Conservation (phyloP, 306 rosid genomes). For the Coriaria nepalensis region DNA sequence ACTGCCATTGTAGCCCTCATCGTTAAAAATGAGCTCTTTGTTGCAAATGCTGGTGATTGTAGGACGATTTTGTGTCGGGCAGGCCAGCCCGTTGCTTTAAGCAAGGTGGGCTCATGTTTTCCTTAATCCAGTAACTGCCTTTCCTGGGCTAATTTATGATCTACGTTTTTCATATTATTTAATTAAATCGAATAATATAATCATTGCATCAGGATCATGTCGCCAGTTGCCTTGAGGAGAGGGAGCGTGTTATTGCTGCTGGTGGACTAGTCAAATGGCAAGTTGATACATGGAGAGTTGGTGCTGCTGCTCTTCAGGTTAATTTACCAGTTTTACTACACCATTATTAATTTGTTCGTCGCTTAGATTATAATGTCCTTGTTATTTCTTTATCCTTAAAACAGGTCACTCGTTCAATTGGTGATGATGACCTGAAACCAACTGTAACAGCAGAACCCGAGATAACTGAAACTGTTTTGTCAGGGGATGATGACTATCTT, state of each 20-base stretch:
- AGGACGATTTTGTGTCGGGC: conserved; percentile 70
- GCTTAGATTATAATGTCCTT: not conserved
- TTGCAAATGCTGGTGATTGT: conserved; percentile 89
- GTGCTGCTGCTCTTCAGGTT: conserved; percentile 93
- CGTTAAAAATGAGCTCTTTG: conserved; percentile 57
- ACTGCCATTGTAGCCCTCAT: conserved; percentile 67
- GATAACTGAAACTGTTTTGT: conserved; percentile 48
- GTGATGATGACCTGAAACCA: conserved; percentile 88
- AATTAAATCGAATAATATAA: conserved; percentile 2
- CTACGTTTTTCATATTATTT: not conserved
- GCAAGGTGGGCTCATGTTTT: conserved; percentile 40
- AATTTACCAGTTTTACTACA: conserved; percentile 10
- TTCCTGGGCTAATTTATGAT: not conserved
- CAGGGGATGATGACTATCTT: conserved; percentile 63
- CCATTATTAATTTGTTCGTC: not conserved
- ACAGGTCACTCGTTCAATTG: conserved; percentile 93
- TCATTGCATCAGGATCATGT: conserved; percentile 60
- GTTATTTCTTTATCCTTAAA: not conserved
- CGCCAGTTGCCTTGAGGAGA: conserved; percentile 77
- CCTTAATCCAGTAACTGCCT: conserved; percentile 1
- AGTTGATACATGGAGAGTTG: conserved; percentile 91
- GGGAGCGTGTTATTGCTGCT: conserved; percentile 58
- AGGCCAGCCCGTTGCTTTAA: conserved; percentile 61
- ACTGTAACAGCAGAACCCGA: conserved; percentile 96
- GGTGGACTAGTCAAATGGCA: conserved; percentile 87